Evolutionary conservation across 1,139 yeast genomes (phyloP).

Genomic region (Scheffersomyces lignicola): DNA sequence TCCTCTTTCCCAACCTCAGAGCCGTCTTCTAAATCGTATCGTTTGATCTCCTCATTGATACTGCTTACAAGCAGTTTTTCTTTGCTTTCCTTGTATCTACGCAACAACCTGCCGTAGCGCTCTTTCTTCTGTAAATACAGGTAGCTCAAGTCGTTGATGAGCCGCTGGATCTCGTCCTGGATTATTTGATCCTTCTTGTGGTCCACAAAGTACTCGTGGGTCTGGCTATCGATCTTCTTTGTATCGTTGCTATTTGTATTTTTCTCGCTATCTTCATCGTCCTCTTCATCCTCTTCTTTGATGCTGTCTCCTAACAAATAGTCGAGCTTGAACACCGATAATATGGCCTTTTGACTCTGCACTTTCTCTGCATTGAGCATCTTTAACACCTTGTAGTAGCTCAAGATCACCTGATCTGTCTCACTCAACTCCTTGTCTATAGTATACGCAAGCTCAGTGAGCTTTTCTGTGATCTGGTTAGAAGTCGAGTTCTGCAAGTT

Average conservation of each 20-base stretch:
- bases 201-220: conserved; percentile 19
- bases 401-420: conserved; percentile 35
- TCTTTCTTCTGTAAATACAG: conserved; percentile 36
- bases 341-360: conserved; percentile 33
- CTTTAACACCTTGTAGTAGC: conserved; percentile 29
- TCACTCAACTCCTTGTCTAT: conserved; percentile 43
- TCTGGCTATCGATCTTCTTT: conserved; percentile 13
- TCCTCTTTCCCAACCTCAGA: conserved; percentile 14
- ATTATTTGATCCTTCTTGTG: conserved; percentile 31
- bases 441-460: conserved; percentile 39
- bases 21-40: too few species aligned
- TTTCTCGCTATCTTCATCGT: conserved; percentile 8
- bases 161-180: conserved; percentile 44
- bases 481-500: conserved; percentile 36
- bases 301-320: conserved; percentile 27
- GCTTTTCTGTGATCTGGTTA: conserved; percentile 38
- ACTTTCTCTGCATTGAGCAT: conserved; percentile 29
- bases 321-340: conserved; percentile 39
- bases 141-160: conserved; percentile 41
- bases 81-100: conserved; percentile 17
- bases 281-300: conserved; percentile 8
- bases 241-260: conserved; percentile 4
- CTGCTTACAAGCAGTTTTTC: conserved; percentile 12
- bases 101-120: conserved; percentile 23
- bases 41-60: conserved; percentile 2